Percentiles rank a stretch among this genome's conserved stretches.
These are phyloP conservation scores for Vinca major DNA, from an alignment of 305 asterid genomes.

Conservation along the genomic window DNA sequence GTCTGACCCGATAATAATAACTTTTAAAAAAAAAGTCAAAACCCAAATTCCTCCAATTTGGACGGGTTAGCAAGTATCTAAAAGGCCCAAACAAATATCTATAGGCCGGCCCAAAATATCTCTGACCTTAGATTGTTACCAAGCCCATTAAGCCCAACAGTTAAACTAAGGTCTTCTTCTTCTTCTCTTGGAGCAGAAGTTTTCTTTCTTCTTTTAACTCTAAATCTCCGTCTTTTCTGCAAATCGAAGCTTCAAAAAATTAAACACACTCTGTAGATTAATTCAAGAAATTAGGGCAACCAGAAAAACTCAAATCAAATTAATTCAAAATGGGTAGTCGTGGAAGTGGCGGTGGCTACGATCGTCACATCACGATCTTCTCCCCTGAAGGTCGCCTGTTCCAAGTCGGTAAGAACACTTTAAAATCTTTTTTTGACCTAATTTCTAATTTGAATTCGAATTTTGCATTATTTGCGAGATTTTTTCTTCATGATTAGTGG, in stretches of 20 bases:
- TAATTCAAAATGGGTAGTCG: constrained; percentile 54
- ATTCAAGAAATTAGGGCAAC: background rate
- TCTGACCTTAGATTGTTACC: background rate
- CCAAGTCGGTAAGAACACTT: constrained; percentile 76
- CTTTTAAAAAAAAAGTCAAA: too few relatives aligned
- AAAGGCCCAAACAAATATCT: background rate
- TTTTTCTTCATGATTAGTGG: background rate
- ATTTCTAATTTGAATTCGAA: background rate
- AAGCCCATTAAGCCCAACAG: background rate
- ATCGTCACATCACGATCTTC: constrained; percentile 99
- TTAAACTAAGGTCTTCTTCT: background rate
- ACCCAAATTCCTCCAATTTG: too few relatives aligned
- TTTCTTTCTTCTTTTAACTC: background rate
- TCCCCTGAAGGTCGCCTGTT: constrained; percentile 98
- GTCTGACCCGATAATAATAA: too few relatives aligned
- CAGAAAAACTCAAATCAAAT: too few relatives aligned
- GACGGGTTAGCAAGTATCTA: too few relatives aligned
- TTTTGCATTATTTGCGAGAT: constrained; percentile 7
- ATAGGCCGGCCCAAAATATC: background rate
- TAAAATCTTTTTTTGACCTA: background rate
- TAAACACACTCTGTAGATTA: background rate
- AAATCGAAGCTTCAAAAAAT: background rate
- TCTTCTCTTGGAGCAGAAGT: constrained; percentile 11
- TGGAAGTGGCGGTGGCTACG: constrained; percentile 99
- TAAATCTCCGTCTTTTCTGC: background rate